Evolutionary conservation across 768 basidiomycete species (phyloP), one percentile per base, ranked within the genome.

Genomic region (Trametes coccinea): DNA sequence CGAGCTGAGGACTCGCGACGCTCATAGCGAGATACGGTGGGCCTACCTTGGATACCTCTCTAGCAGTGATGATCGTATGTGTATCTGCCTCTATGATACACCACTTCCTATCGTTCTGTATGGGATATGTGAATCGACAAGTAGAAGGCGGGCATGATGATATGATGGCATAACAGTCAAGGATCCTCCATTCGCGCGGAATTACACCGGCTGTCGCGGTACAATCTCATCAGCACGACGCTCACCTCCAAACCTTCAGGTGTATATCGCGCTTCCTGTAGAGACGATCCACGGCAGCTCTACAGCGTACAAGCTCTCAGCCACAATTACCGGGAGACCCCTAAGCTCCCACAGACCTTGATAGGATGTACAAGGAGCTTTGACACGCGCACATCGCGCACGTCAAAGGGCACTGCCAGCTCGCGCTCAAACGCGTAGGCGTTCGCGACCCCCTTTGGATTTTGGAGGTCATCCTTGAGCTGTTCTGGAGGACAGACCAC

Each of bases 251-350:
- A 72, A 30, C 90, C 89, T 64, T 84, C 77, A 13, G 79, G 77
- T 6, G 83, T 86, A 66, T 85, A 90, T 31, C 70, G 79, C 7
- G 80, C 81, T 45, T 77, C 76, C 52, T 78, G 75, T 1, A 90
- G 82, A 30, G 87, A 83, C 1, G 79, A 86, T 29, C 87, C 90
- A 51, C 81, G 82, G 67, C 90, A 91, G 66, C 89, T 91, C 90
- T 92, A 59, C 16, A 13, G 9, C 14, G n/a, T 14, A n/a, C 41
- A n/a, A 53, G 13, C 34, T 6, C 31, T 59, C 37, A 43, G 51
- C 45, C 39, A 29, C 48, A 39, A 13, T 31, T 7, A 29, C 44
- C 13, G 30, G 3, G 17, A 6, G 13, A 34, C 39, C 47, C 46
- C 40, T 51, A 34, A 53, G 50, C 22, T 47, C 45, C 4, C 13